Evolutionary conservation across 352 stramenopile species (phyloP).

Genomic region (Globisporangium uncinulatum): DNA sequence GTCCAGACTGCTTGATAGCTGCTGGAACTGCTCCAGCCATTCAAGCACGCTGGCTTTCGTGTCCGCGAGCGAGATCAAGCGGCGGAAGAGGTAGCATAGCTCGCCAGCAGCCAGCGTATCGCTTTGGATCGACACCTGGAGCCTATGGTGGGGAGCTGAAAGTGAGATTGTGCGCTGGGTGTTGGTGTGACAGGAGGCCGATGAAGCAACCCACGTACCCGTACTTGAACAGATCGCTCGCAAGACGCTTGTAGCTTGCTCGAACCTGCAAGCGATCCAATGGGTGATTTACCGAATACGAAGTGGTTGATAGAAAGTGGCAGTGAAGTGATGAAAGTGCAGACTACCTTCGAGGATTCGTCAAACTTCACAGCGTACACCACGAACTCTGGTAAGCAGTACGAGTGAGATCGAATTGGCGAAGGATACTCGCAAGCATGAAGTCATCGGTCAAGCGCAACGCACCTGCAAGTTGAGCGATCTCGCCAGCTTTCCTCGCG

Average conservation of each 20-base stretch:
- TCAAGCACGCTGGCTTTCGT: constrained; percentile 33
- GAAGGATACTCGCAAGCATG: background rate
- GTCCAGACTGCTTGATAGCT: constrained; percentile 44
- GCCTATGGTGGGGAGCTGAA: constrained; percentile 15
- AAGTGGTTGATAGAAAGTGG: no score
- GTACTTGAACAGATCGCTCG: constrained; percentile 54
- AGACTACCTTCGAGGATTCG: constrained; percentile 33
- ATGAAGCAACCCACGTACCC: constrained; percentile 21
- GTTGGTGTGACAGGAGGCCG: background rate
- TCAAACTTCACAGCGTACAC: constrained; percentile 49
- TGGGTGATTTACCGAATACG: background rate
- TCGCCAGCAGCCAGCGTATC: constrained; percentile 21
- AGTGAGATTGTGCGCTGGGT: background rate
- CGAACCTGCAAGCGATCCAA: constrained; percentile 26
- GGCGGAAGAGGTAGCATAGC: constrained; percentile 59
- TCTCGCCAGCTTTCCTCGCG: constrained; percentile 21
- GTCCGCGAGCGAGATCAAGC: constrained; percentile 46
- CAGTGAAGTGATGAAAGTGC: background rate
- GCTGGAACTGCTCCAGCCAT: constrained; percentile 62
- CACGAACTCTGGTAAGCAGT: constrained; percentile 39
- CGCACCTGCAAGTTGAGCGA: constrained; percentile 52
- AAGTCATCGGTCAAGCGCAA: background rate
- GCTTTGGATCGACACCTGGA: constrained; percentile 56
- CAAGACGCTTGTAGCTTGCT: constrained; percentile 44
- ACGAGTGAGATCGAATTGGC: background rate